phyloP scores from a whole-genome alignment of 306 rosid species.

The Cicer cuneatum region DNA sequence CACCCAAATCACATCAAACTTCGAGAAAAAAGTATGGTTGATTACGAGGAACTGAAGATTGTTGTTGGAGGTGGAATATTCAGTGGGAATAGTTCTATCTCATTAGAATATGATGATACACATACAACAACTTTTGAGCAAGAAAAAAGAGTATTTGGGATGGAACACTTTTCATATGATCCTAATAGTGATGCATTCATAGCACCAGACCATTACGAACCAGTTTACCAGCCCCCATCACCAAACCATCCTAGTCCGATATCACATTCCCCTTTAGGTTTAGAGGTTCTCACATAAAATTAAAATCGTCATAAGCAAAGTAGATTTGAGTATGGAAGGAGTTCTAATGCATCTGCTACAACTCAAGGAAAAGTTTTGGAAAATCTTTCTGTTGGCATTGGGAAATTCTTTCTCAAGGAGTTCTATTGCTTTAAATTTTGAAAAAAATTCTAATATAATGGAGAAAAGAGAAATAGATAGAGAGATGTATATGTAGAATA shows the following conservation, averaged over 20 bases:
- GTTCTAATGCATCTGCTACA: too few species aligned
- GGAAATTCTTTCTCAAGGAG: too few species aligned
- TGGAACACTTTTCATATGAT: background rate
- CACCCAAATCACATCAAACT: too few species aligned
- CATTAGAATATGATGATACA: background rate
- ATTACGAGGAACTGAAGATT: too few species aligned
- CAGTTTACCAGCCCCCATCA: background rate
- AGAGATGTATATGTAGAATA: background rate
- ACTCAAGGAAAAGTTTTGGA: too few species aligned
- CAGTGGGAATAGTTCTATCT: background rate
- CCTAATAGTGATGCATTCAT: background rate
- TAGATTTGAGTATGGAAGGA: too few species aligned
- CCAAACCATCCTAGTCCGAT: background rate
- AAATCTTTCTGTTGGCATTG: background rate
- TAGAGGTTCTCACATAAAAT: background rate
- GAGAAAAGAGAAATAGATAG: slow-evolving; percentile 3
- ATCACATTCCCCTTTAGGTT: background rate
- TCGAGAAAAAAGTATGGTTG: too few species aligned
- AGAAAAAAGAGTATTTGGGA: background rate
- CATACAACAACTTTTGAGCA: background rate
- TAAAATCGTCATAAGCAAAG: too few species aligned
- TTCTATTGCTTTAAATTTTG: background rate
- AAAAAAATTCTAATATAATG: slow-evolving; percentile 1
- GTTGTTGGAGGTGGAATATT: too few species aligned
- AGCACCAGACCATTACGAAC: background rate